These are phyloP conservation scores for Rhizopogon vinicolor DNA, from an alignment of 768 basidiomycete species.

Conservation along the genomic window DNA sequence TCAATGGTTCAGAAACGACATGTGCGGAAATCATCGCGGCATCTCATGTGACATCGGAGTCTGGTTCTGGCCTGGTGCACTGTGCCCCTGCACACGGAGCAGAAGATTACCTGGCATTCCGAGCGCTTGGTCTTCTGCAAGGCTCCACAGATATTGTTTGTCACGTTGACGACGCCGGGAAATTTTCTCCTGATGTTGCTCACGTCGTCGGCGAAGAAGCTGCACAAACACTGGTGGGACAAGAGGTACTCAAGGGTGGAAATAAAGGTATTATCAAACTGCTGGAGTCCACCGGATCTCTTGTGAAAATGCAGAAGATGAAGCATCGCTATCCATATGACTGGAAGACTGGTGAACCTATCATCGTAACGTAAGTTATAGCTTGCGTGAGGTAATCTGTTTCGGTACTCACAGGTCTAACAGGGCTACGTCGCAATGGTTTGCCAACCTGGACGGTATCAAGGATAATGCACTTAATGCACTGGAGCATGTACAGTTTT, in stretches of 20 bases:
- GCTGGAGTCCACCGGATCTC: conserved; percentile 42
- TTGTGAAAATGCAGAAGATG: conserved; percentile 66
- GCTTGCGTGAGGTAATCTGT: not conserved
- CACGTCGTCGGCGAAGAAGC: conserved; percentile 51
- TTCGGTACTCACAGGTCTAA: not conserved
- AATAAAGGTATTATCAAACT: conserved; percentile 61
- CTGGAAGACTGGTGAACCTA: conserved; percentile 91
- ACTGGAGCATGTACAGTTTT: conserved; percentile 67
- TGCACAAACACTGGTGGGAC: conserved; percentile 49
- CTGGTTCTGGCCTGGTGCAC: conserved; percentile 96
- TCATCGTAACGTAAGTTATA: conserved; percentile 75
- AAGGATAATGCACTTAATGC: conserved; percentile 71
- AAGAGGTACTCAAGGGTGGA: conserved; percentile 72
- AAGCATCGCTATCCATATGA: conserved; percentile 94
- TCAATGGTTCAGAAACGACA: conserved; percentile 4
- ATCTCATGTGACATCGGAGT: conserved; percentile 73
- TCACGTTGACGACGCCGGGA: conserved; percentile 79
- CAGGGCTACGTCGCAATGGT: conserved; percentile 96
- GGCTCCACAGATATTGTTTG: conserved; percentile 50
- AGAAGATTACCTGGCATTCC: conserved; percentile 85
- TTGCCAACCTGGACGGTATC: conserved; percentile 85
- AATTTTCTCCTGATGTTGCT: conserved; percentile 57
- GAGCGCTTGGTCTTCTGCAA: conserved; percentile 44
- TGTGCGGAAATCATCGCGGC: conserved; percentile 53
- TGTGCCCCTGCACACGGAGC: conserved; percentile 92